Conservation (phyloP, 352 stramenopile species). For the Phytophthora idaei region DNA sequence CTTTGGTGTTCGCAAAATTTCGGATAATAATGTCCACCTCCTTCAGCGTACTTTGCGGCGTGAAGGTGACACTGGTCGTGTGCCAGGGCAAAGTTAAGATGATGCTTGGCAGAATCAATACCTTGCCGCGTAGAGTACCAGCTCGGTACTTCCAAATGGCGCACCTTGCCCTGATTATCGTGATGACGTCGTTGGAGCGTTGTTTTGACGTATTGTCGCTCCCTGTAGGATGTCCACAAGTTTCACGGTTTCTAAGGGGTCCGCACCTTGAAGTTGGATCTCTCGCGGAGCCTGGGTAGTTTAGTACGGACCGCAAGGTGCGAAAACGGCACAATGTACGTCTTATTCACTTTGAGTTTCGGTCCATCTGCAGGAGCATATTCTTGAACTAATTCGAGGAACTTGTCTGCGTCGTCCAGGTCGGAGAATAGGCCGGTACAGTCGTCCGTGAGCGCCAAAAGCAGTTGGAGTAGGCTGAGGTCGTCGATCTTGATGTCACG, state of each 20-base stretch:
- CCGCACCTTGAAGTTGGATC: not conserved
- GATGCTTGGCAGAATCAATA: conserved; percentile 2
- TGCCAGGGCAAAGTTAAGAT: not conserved
- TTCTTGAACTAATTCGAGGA: conserved; percentile 11
- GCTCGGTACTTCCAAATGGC: conserved; percentile 4
- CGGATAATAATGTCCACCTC: conserved; percentile 1
- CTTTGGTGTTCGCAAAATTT: not conserved
- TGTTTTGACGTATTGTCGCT: not conserved
- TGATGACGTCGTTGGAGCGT: not conserved
- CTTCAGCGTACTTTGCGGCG: not conserved
- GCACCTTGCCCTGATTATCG: not conserved
- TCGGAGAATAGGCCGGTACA: conserved; percentile 15
- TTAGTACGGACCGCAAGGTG: not conserved
- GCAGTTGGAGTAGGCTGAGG: not conserved
- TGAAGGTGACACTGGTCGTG: not conserved
- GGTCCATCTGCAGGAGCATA: conserved; percentile 7
- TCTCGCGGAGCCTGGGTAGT: not conserved
- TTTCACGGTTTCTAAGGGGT: not conserved
- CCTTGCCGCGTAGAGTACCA: not conserved
- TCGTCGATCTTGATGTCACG: not conserved
- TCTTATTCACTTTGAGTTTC: conserved; percentile 22
- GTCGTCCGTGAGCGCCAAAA: conserved; percentile 17
- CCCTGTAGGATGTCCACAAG: not conserved
- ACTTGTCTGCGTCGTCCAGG: not conserved
- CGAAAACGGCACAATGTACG: conserved; percentile 14